Evolutionary conservation across 257 asterid genomes (phyloP).

Genomic region (Gynochthodes officinalis): DNA sequence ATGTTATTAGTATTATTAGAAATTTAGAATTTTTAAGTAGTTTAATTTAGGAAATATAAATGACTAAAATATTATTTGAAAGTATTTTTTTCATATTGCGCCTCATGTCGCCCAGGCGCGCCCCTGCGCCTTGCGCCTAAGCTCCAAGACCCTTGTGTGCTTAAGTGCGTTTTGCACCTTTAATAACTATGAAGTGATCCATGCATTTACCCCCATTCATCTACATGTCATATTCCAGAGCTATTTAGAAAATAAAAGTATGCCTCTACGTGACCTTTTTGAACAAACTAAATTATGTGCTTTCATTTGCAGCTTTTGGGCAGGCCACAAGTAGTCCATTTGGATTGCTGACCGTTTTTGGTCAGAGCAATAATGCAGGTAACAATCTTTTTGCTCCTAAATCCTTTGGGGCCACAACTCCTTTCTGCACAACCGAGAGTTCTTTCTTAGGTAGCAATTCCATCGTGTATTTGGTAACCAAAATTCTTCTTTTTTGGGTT

Average conservation of each 20-base stretch:
- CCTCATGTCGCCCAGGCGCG: too few species aligned
- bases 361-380: conserved; percentile 69
- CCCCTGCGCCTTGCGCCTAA: too few species aligned
- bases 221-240: background rate
- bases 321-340: conserved; percentile 91
- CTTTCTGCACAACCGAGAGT: conserved; percentile 82
- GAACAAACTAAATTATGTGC: background rate
- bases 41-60: too few species aligned
- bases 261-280: background rate
- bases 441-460: conserved; percentile 86
- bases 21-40: too few species aligned
- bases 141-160: too few species aligned
- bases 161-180: too few species aligned
- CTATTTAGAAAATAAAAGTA: background rate
- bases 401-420: conserved; percentile 78
- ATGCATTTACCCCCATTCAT: background rate
- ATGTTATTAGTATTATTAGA: too few species aligned
- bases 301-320: conserved; percentile 71
- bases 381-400: conserved; percentile 94
- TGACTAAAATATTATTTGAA: too few species aligned
- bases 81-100: too few species aligned
- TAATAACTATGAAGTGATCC: background rate
- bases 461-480: conserved; percentile 86
- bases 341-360: conserved; percentile 85
- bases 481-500: conserved; percentile 79